Evolutionary conservation across 106 monocot species (phyloP).

Genomic region (Platanthera zijinensis): DNA sequence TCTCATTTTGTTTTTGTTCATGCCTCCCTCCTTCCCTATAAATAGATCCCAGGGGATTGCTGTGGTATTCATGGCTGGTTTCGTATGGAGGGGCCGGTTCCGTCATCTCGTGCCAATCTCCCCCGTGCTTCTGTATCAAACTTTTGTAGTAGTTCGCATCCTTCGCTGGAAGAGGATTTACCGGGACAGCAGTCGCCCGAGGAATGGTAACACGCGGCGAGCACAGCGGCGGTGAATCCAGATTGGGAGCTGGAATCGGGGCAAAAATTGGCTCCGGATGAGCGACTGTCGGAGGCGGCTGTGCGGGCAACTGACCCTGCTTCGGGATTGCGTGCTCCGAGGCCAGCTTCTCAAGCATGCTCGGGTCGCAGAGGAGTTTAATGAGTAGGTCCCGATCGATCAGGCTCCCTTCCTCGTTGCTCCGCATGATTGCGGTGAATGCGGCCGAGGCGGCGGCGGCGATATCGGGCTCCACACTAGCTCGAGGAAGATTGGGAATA

Average conservation of each 20-base stretch:
- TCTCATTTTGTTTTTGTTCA: conserved; percentile 12
- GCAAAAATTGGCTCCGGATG: neutral
- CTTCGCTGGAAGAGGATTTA: conserved; percentile 11
- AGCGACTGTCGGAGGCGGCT: neutral
- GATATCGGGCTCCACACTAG: conserved; percentile 45
- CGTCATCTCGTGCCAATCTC: conserved; percentile 29
- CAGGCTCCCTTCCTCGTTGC: conserved; percentile 56
- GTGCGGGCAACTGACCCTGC: conserved; percentile 12
- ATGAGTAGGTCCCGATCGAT: conserved; percentile 77
- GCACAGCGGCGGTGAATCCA: neutral
- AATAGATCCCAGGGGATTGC: neutral
- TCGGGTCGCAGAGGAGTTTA: conserved; percentile 67
- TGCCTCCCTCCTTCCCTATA: neutral
- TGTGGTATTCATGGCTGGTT: conserved; percentile 6
- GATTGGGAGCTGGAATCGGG: neutral
- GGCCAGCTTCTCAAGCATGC: conserved; percentile 42
- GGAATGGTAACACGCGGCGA: neutral
- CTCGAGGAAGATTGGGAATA: neutral
- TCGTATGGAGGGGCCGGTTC: conserved; percentile 7
- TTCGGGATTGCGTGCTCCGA: conserved; percentile 28
- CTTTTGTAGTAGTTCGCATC: conserved; percentile 55
- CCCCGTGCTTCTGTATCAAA: conserved; percentile 74
- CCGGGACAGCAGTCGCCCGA: neutral
- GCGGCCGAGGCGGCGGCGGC: conserved; percentile 73
- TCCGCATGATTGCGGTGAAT: conserved; percentile 66